These are phyloP conservation scores for Flaveria robusta DNA, from an alignment of 129 eudicot genomes.

Conservation along the genomic window DNA sequence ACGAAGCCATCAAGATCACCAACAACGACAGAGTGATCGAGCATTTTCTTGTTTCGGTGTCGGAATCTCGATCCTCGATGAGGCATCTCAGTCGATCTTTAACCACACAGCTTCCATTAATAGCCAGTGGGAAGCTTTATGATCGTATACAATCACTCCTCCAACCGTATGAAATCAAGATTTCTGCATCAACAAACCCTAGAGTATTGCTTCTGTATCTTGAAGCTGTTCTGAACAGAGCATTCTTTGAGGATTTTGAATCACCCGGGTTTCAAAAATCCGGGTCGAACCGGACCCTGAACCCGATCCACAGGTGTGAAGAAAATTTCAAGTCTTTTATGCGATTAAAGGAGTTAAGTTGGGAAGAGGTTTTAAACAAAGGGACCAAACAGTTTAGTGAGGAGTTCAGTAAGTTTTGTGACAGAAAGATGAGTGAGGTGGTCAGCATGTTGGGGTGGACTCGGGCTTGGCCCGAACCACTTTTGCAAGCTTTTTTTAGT, in stretches of 20 bases:
- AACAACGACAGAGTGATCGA: slow-evolving; percentile 65
- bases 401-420: slow-evolving; percentile 89
- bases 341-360: slow-evolving; percentile 55
- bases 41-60: slow-evolving; percentile 64
- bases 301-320: slow-evolving; percentile 64
- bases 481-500: slow-evolving; percentile 78
- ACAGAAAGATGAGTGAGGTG: slow-evolving; percentile 90
- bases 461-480: slow-evolving; percentile 92
- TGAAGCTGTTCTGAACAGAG: slow-evolving; percentile 68
- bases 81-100: slow-evolving; percentile 63
- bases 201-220: slow-evolving; percentile 53
- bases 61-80: slow-evolving; percentile 66
- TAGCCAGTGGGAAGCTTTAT: slow-evolving; percentile 56
- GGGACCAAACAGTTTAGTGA: slow-evolving; percentile 90
- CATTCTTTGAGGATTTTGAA: slow-evolving; percentile 69
- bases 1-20: slow-evolving; percentile 41
- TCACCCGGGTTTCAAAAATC: slow-evolving; percentile 44
- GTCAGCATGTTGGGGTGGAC: slow-evolving; percentile 91
- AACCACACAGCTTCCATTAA: slow-evolving; percentile 60
- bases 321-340: slow-evolving; percentile 56
- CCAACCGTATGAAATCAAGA: slow-evolving; percentile 66
- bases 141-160: slow-evolving; percentile 57
- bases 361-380: slow-evolving; percentile 88
- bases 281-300: slow-evolving; percentile 46
- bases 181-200: slow-evolving; percentile 63